phyloP scores from a whole-genome alignment of 1,284 basidiomycete genomes.

The Ustilago esculenta region DNA sequence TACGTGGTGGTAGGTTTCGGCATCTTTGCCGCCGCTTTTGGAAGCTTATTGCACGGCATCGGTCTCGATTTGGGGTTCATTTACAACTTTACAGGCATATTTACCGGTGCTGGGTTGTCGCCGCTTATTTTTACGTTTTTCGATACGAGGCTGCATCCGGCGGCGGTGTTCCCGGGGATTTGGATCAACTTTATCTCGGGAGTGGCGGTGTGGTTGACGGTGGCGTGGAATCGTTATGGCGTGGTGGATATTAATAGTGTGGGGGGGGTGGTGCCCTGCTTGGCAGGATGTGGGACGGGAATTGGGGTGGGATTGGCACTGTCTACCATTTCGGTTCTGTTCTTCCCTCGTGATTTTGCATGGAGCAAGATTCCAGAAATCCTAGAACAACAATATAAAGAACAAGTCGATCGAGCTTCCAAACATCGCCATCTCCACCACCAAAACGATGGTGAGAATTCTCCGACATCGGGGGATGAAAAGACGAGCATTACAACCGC shows the following conservation, averaged over 20 bases:
- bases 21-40: constrained; percentile 61
- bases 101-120: constrained; percentile 47
- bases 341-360: constrained; percentile 50
- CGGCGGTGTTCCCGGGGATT: constrained; percentile 57
- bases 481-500: constrained; percentile 18
- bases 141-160: constrained; percentile 49
- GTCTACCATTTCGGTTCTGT: constrained; percentile 27
- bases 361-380: constrained; percentile 52
- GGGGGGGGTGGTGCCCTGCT: constrained; percentile 44
- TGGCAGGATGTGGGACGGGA: constrained; percentile 54
- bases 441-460: neutral
- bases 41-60: constrained; percentile 55
- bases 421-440: constrained; percentile 20
- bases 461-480: neutral
- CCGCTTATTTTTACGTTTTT: constrained; percentile 61
- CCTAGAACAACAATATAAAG: constrained; percentile 28
- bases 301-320: constrained; percentile 51
- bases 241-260: constrained; percentile 45
- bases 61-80: constrained; percentile 56
- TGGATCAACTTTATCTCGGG: constrained; percentile 60
- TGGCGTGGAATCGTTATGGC: constrained; percentile 52
- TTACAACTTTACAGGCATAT: constrained; percentile 58
- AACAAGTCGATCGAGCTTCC: constrained; percentile 12
- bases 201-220: constrained; percentile 60
- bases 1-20: constrained; percentile 58